Evolutionary conservation across 345 rosid species (phyloP), one percentile per base, ranked within the genome.

Genomic region (Eucalyptus cladocalyx): DNA sequence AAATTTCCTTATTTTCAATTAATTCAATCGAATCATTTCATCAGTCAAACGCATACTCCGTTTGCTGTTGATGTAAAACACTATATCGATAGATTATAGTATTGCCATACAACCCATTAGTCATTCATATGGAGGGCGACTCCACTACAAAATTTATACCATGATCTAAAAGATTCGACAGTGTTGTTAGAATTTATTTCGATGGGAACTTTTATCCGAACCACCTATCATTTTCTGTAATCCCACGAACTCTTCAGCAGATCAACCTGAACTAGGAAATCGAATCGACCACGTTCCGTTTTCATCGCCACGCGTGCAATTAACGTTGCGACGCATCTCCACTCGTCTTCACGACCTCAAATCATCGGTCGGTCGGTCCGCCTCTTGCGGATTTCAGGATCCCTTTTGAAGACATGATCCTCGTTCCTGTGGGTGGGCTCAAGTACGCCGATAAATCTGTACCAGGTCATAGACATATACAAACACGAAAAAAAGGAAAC

Each of bases 21-120:
- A 34, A 40, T 34, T 9, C 3, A 34, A 40, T 69, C 8, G 0
- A 34, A 37, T 72, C 45, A 37, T 37, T 72, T 4, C 12, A 11
- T 72, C 0, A 10, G 2, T 19, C 45, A 76, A 37, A 72, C 3
- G 2, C 12, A 32, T 67, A 32, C 1, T 67, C 17, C 2, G 1
- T n/a, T 67, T 67, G 11, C 23, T 67, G 11, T 7, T 2, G 23
- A 32, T 32, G 23, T 17, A 17, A 67, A 5, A 32, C 80, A 32
- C 80, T 30, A 69, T 69, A 18, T 69, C 42, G 2, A 56, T 69
- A 53, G 26, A 53, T 53, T 53, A 53, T 53, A 18, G 43, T 69
- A 18, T 34, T 34, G 43, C 4, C 23, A 34, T 9, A 2, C 80
- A 69, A 32, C 80, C 24, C 80, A 34, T 10, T 16, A 17, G 80